Base-by-base conservation (phyloP, 2,329 filamentous ascomycete genomes). In the Fusarium incarnatum region DNA sequence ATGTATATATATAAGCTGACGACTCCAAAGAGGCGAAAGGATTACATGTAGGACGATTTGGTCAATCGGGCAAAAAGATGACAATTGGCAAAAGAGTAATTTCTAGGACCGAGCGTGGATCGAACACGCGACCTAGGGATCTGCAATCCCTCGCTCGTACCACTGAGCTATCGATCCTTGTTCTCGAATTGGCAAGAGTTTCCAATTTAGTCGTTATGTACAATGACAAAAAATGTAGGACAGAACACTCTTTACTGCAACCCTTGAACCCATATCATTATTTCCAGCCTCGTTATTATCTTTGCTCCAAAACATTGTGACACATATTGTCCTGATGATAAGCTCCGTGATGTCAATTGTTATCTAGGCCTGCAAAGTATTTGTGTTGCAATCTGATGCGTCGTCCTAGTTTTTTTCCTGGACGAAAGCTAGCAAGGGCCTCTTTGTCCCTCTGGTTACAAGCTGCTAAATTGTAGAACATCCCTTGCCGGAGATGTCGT, bases 71-170 rank as follows among this genome's bases (percentile, higher is more conserved):
- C 16, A 52, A 34, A 34, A 66, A 22, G 5, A 20, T 7, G 28
- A 54, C 34, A 41, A 20, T 16, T 37, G 1, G 32, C 45, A 70
- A 70, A 70, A 70, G 5, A 22, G 20, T 2, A 37, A 8, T 2
- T 13, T 10, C 41, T 11, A 70, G 68, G 68, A 70, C 68, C 68
- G 68, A 71, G 68, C 68, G 68, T 71, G 68, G 68, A 71, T 71
- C 68, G 68, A 71, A 71, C 68, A 71, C 68, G 68, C 68, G 68
- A 71, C 68, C 68, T 71, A 71, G 68, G 68, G 68, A 71, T 71
- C 68, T 71, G 68, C 68, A 71, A 71, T 71, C 68, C 68, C 68
- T 71, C 68, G 68, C 68, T 71, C 68, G 32, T 71, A 71, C 68
- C 68, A 71, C 68, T 71, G 68, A 71, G 68, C 68, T 71, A 71